These are phyloP conservation scores for Scutellaria minor DNA, from an alignment of 257 asterid species.

Conservation along the genomic window DNA sequence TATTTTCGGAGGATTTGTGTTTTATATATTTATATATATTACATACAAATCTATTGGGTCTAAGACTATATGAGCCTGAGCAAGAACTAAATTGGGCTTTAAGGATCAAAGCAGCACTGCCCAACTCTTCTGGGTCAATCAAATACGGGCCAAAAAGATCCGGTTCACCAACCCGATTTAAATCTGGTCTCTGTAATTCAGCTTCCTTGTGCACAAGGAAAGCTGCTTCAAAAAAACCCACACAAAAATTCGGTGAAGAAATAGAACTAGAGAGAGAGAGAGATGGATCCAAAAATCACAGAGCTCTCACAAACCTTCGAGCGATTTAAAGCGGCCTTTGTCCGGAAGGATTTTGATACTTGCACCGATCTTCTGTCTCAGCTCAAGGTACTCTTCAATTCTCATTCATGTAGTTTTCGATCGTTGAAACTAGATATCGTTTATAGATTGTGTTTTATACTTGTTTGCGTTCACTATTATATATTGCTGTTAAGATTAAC, in stretches of 20 bases:
- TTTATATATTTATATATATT: too few species aligned
- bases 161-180: slow-evolving; percentile 27
- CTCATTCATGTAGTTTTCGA: neutral
- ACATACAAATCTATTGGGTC: too few species aligned
- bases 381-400: slow-evolving; percentile 67
- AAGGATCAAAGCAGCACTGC: too few species aligned
- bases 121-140: neutral
- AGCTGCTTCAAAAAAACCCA: slow-evolving; percentile 17
- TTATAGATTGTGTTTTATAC: neutral
- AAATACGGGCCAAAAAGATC: slow-evolving; percentile 15
- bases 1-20: too few species aligned
- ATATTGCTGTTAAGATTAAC: neutral
- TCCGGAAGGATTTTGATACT: slow-evolving; percentile 70
- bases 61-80: too few species aligned
- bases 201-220: slow-evolving; percentile 36
- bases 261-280: neutral
- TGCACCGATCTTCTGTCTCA: slow-evolving; percentile 65
- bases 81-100: too few species aligned
- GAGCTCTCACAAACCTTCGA: slow-evolving; percentile 71
- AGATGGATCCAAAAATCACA: slow-evolving; percentile 62
- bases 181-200: neutral
- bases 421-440: neutral
- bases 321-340: slow-evolving; percentile 77
- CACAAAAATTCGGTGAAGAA: neutral
- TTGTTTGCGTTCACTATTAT: neutral